These are phyloP conservation scores for Populus deltoides DNA, from an alignment of 345 rosid species.

Conservation along the genomic window DNA sequence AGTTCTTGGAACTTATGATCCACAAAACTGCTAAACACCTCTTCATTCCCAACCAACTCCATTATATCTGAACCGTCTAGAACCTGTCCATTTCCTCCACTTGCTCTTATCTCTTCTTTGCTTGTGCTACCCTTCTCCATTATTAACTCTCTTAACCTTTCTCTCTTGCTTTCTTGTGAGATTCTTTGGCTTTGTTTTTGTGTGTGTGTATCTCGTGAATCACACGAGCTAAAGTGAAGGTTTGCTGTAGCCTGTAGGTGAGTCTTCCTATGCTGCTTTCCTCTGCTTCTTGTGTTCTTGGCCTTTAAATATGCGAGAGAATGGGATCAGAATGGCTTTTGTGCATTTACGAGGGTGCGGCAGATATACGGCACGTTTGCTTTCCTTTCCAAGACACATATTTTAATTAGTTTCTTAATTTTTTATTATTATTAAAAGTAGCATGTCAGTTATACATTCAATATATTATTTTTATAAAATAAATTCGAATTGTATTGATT, in stretches of 20 bases:
- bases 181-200: not conserved
- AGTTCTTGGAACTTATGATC: conserved; percentile 79
- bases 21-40: conserved; percentile 69
- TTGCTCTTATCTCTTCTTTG: conserved; percentile 4
- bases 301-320: not conserved
- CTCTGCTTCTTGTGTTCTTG: not conserved
- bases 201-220: conserved; percentile 29
- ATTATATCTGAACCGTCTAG: conserved; percentile 89
- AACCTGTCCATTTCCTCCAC: conserved; percentile 20
- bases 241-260: not conserved
- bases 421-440: too few relatives aligned
- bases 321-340: not conserved
- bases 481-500: too few relatives aligned
- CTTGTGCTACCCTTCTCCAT: conserved; percentile 36
- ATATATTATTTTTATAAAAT: too few relatives aligned
- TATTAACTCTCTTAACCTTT: conserved; percentile 10
- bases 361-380: conserved; percentile 21
- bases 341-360: not conserved
- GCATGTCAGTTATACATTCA: too few relatives aligned
- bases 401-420: too few relatives aligned
- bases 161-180: conserved; percentile 20
- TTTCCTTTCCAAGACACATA: not conserved
- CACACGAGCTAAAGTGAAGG: conserved; percentile 22
- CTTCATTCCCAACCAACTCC: conserved; percentile 78
- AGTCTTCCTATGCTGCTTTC: not conserved